Percentiles rank a stretch among this genome's conserved stretches.
Evolutionary conservation across 257 asterid genomes (phyloP).

Genomic region (Mentha longifolia): DNA sequence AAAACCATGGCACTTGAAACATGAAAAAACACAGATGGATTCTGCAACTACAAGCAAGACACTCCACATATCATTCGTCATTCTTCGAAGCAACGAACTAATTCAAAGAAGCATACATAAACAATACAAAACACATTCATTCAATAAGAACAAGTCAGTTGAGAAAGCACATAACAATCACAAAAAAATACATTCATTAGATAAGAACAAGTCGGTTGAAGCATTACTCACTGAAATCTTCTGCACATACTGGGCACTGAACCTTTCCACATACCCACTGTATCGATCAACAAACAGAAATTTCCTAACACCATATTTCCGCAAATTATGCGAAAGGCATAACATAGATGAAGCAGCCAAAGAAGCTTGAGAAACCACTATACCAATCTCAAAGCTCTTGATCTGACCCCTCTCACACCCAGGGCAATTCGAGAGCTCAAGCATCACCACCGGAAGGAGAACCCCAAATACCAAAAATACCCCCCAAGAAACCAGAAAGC

Average conservation of each 20-base stretch:
- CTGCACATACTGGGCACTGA: constrained; percentile 58
- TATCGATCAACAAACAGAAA: constrained; percentile 83
- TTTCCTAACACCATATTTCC: constrained; percentile 80
- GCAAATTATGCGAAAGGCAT: constrained; percentile 73
- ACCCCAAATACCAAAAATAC: constrained; percentile 60
- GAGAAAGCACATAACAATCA: constrained; percentile 35
- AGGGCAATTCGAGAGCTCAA: constrained; percentile 63
- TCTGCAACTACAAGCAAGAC: constrained; percentile 1
- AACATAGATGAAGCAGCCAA: constrained; percentile 71
- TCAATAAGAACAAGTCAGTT: neutral
- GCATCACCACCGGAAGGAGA: constrained; percentile 55
- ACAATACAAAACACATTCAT: constrained; percentile 12
- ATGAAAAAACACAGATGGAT: neutral
- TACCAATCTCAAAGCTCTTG: constrained; percentile 71
- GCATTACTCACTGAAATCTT: constrained; percentile 71
- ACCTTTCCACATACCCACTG: constrained; percentile 70
- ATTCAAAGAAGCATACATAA: constrained; percentile 12
- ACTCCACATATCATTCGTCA: neutral
- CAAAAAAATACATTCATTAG: neutral
- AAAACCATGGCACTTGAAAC: constrained; percentile 3
- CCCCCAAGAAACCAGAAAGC: constrained; percentile 56
- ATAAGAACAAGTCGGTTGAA: constrained; percentile 16
- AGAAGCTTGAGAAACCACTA: constrained; percentile 70
- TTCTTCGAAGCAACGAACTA: neutral
- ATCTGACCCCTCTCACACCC: constrained; percentile 80